Conservation (phyloP, 1,284 basidiomycete species). For the Meira nashicola region DNA sequence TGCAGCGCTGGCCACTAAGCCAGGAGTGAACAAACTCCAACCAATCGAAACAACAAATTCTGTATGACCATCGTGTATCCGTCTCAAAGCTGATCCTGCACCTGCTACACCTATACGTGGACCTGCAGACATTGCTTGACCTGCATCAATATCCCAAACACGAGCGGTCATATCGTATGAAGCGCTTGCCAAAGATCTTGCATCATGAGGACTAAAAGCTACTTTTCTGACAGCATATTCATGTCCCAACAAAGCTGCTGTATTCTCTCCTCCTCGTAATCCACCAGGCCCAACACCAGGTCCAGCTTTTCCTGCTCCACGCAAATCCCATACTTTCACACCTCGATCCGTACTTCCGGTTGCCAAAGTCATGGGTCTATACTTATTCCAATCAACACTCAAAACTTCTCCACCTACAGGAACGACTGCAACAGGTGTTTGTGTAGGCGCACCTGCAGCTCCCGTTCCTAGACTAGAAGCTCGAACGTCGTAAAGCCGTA, state of each 20-base stretch:
- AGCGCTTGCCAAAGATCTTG: constrained; percentile 73
- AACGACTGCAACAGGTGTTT: constrained; percentile 18
- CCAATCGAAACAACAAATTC: constrained; percentile 89
- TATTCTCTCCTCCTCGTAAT: constrained; percentile 15
- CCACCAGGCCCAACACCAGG: constrained; percentile 5
- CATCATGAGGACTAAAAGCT: constrained; percentile 59
- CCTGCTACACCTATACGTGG: constrained; percentile 49
- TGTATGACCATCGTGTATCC: constrained; percentile 78
- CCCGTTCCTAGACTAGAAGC: constrained; percentile 1
- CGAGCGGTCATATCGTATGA: constrained; percentile 96
- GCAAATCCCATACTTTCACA: constrained; percentile 73
- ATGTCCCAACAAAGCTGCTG: constrained; percentile 53
- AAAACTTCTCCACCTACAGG: constrained; percentile 57
- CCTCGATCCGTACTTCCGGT: constrained; percentile 75
- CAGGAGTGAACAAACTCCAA: constrained; percentile 78
- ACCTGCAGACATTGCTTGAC: constrained; percentile 34
- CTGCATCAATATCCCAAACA: constrained; percentile 60
- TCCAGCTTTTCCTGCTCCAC: constrained; percentile 15
- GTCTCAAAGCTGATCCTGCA: constrained; percentile 27
- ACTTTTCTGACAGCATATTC: constrained; percentile 58
- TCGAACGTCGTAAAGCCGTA: constrained; percentile 43
- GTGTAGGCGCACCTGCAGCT: constrained; percentile 6
- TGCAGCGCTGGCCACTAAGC: constrained; percentile 75
- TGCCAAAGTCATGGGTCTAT: constrained; percentile 70
- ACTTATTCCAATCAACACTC: constrained; percentile 88